Base-by-base conservation (phyloP, 1,284 basidiomycete species). In the Lignosus rhinocerotis region DNA sequence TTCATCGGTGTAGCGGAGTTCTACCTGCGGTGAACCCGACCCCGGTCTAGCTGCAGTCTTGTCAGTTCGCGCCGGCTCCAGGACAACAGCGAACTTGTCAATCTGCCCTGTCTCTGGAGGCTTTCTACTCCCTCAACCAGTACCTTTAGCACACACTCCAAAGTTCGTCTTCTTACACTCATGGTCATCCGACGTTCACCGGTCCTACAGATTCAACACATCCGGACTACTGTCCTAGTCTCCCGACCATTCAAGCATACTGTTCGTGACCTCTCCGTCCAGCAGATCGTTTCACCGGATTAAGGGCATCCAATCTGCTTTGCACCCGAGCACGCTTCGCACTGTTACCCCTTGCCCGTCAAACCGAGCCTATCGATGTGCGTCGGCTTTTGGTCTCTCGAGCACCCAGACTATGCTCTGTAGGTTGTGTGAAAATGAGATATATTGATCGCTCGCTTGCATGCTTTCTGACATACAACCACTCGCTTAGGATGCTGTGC, bases 401-500 rank as follows among this genome's bases (percentile, higher is more conserved):
- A 88, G 52, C 86, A 90, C 68, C 83, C 85, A 31, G 82, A 86
- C 49, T 93, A 91, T 69, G 84, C 90, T 12, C 78, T 93, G 90
- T 92, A 73, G 74, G 90, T 81, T 51, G 57, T 53, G 5, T 25
- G 25, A 25, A 39, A 11, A 42, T 41, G 30, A 17, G 46, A 32
- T 2, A 33, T 38, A 1, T 16, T 19, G 12, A 39, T 19, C 32
- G 33, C 32, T 33, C 31, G 6, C 8, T 10, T 33, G 19, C 42
- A 32, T 30, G 33, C n/a, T 31, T 49, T 48, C 19, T 41, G 33
- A 53, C 32, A 32, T 53, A 53, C 33, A 43, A 51, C 53, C 51
- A 21, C 38, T 48, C 33, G 49, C 61, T 43, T 64, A 93, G 90
- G 42, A 85, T 92, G 56, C 72, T 93, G 43, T 86, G 85, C 67